Evolutionary conservation across 2,329 filamentous ascomycete genomes (phyloP), one percentile per base, ranked within the genome.

Genomic region (Fusarium verrucosum): DNA sequence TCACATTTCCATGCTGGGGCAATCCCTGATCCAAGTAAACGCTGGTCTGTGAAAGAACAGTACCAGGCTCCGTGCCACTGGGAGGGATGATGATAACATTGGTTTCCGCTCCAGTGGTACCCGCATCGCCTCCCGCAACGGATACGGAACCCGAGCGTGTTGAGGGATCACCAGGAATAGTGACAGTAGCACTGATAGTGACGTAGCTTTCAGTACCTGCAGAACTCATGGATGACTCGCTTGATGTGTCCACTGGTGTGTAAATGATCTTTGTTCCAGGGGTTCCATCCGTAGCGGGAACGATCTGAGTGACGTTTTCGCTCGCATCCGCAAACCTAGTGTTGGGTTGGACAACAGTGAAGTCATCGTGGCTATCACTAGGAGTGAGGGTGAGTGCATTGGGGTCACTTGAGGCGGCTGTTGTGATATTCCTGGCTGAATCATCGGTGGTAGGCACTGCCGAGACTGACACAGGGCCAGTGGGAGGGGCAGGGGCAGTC

Each of bases 1-100:
- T 66, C 9, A 66, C 47, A n/a, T 66, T 66, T 11, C 38, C 62
- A 17, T 66, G 62, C 5, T 46, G 38, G 5, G 62, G 43, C 62
- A 66, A 32, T 1, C 44, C 38, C 28, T 66, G 62, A 10, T 66
- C 58, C 22, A 66, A n/a, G 17, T 66, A 66, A 22, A 66, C 62
- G 47, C 62, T 66, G 26, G 62, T 66, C 4, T 66, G 62, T 7
- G 58, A 51, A 9, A 66, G 20, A 16, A 66, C 40, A 3, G 62
- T 66, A 49, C 62, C 62, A 7, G 62, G 62, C 41, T 66, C 62
- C 7, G 62, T 63, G 7, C 62, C 62, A n/a, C 62, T 66, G 7
- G 62, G 62, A 1, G 62, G 62, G 1, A 66, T 66, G n/a, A 66
- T 58, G 8, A 66, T 66, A 6, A 62, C 58, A 10, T 66, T 66